Conservation (phyloP, 371 early-diverging fungal species). For the Lichtheimia hyalospora region DNA sequence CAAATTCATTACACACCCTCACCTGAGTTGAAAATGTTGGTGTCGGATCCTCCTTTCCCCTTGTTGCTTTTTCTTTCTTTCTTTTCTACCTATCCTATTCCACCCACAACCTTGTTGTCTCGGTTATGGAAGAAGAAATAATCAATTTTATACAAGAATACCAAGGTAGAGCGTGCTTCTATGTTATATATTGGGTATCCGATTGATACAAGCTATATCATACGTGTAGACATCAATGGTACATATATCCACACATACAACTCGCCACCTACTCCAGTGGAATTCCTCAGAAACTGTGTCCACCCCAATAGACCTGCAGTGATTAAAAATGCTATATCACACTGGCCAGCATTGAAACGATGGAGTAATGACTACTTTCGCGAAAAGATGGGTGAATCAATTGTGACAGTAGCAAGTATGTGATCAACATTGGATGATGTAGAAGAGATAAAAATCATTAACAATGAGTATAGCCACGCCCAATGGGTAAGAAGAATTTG, state of each 20-base stretch:
- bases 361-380: slow-evolving; percentile 69
- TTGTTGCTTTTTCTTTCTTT: background rate
- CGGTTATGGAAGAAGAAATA: slow-evolving; percentile 26
- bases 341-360: slow-evolving; percentile 63
- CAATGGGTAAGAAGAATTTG: slow-evolving; percentile 30
- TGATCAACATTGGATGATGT: background rate
- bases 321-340: slow-evolving; percentile 38
- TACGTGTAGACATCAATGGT: slow-evolving; percentile 48
- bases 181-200: background rate
- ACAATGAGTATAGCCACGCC: slow-evolving; percentile 31
- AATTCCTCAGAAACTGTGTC: slow-evolving; percentile 38
- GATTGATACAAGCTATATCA: background rate
- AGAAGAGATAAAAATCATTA: background rate
- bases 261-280: slow-evolving; percentile 38
- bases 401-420: slow-evolving; percentile 65
- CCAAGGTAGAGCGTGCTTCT: slow-evolving; percentile 26
- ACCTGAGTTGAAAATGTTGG: too few species aligned
- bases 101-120: slow-evolving; percentile 2
- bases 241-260: slow-evolving; percentile 23
- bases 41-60: background rate
- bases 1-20: background rate
- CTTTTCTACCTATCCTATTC: slow-evolving; percentile 14
- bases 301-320: slow-evolving; percentile 48
- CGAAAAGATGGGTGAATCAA: slow-evolving; percentile 37
- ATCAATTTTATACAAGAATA: slow-evolving; percentile 38